Percentiles rank a stretch among this genome's conserved stretches.
phyloP scores from a whole-genome alignment of 371 early-diverging fungal species.

The Zancudomyces culisetae region DNA sequence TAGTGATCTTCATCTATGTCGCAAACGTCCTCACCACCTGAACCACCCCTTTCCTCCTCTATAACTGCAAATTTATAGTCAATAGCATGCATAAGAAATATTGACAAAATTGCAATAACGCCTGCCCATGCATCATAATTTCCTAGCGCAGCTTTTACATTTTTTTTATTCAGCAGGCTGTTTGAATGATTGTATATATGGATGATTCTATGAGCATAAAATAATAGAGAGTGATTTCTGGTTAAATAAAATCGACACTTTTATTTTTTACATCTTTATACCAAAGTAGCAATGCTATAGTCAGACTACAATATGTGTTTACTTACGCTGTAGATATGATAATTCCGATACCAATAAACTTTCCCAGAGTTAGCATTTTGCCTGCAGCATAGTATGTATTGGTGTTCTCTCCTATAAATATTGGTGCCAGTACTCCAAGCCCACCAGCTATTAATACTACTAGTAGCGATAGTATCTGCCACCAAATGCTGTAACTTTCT shows the following conservation, averaged over 20 bases:
- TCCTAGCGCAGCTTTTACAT: slow-evolving; percentile 19
- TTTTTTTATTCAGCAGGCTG: slow-evolving; percentile 24
- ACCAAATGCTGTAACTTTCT: no score
- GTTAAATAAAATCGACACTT: no score
- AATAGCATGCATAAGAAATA: slow-evolving; percentile 30
- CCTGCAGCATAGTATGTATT: no score
- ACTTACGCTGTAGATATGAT: slow-evolving; percentile 59
- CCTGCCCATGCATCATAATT: slow-evolving; percentile 22
- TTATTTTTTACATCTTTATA: no score
- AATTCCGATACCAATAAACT: slow-evolving; percentile 56
- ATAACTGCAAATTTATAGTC: slow-evolving; percentile 14
- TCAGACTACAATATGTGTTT: no score
- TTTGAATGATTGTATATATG: slow-evolving; percentile 40
- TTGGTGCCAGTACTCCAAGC: no score
- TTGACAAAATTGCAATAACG: slow-evolving; percentile 33
- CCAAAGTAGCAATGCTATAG: no score
- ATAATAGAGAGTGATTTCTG: no score
- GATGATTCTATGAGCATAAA: no score
- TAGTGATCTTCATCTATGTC: slow-evolving; percentile 11
- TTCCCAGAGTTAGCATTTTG: slow-evolving; percentile 18
- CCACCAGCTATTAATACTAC: no score
- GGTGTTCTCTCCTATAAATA: no score
- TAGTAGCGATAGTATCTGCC: no score
- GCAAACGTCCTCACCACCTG: not conserved
- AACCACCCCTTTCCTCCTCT: slow-evolving; percentile 1